A percentile compares a stretch with the other conserved stretches of the same genome.
Conservation (phyloP, 1,284 basidiomycete species). For the Moesziomyces antarcticus region DNA sequence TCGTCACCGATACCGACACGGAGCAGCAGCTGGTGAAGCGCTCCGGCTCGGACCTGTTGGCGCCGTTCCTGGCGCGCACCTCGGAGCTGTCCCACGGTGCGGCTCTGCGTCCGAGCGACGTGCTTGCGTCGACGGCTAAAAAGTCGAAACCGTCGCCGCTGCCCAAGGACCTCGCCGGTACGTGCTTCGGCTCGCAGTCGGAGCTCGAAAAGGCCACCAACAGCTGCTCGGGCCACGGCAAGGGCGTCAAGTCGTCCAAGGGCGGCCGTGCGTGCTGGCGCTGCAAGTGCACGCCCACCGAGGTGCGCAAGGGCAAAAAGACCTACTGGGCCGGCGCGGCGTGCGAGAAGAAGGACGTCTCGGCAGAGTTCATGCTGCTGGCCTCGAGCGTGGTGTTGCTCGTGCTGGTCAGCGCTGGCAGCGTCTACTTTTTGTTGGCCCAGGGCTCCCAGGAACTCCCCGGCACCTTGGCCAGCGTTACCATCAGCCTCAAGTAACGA, state of each 20-base stretch:
- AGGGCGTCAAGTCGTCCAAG: conserved; percentile 40
- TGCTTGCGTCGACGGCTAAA: neutral
- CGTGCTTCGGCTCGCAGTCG: conserved; percentile 46
- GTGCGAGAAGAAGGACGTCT: conserved; percentile 63
- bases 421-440: conserved; percentile 49
- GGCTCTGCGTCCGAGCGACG: neutral
- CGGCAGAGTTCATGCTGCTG: conserved; percentile 55
- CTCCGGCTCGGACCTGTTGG: conserved; percentile 19
- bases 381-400: conserved; percentile 47
- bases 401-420: conserved; percentile 36
- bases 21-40: conserved; percentile 14
- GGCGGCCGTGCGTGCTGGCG: conserved; percentile 59
- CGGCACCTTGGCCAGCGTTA: conserved; percentile 58
- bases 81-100: conserved; percentile 12
- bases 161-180: conserved; percentile 33
- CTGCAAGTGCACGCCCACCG: conserved; percentile 56
- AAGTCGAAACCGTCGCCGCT: conserved; percentile 16
- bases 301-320: conserved; percentile 38
- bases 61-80: conserved; percentile 21
- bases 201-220: conserved; percentile 52
- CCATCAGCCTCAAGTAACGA: conserved; percentile 45
- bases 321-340: conserved; percentile 59
- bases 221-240: conserved; percentile 59
- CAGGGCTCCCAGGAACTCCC: conserved; percentile 56
- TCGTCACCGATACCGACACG: conserved; percentile 29